Evolutionary conservation across 2,329 filamentous ascomycete species (phyloP).

Genomic region (Colletotrichum truncatum): DNA sequence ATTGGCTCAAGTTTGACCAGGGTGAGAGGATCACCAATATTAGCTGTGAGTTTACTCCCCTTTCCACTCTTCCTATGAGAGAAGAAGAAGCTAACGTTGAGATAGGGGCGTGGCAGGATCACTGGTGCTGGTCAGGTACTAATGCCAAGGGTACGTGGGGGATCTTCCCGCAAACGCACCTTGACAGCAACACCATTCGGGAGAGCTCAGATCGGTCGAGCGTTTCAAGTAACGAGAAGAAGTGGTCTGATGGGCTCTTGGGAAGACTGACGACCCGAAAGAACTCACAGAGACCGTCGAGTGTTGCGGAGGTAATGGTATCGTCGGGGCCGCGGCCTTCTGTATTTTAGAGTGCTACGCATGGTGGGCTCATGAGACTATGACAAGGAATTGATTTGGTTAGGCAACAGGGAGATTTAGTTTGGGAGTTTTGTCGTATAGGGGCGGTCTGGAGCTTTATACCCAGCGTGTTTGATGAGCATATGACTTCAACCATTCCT

Average conservation of each 20-base stretch:
- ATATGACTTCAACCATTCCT: background rate
- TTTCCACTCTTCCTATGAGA: background rate
- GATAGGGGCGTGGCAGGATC: slow-evolving; percentile 53
- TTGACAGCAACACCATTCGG: slow-evolving; percentile 55
- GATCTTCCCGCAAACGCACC: slow-evolving; percentile 60
- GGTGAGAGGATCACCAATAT: slow-evolving; percentile 75
- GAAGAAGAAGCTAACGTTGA: background rate
- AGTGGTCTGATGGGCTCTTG: slow-evolving; percentile 43
- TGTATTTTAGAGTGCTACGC: slow-evolving; percentile 13
- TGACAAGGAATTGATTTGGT: background rate
- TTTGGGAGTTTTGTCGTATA: background rate
- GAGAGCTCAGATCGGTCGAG: slow-evolving; percentile 42
- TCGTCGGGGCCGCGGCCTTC: slow-evolving; percentile 13
- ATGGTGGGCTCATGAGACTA: no score
- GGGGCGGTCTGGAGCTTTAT: slow-evolving; percentile 2
- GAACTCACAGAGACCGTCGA: slow-evolving; percentile 40
- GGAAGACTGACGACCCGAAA: slow-evolving; percentile 45
- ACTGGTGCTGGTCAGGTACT: slow-evolving; percentile 66
- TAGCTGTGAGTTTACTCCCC: slow-evolving; percentile 53
- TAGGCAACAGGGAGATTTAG: background rate
- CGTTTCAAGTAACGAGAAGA: slow-evolving; percentile 45
- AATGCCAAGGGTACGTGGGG: slow-evolving; percentile 63
- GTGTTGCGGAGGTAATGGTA: slow-evolving; percentile 37
- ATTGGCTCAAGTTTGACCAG: slow-evolving; percentile 71
- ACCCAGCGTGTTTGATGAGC: slow-evolving; percentile 2